A percentile compares a stretch with the other conserved stretches of the same genome.
Evolutionary conservation across 768 basidiomycete genomes (phyloP).

Genomic region (Hericium coralloides): DNA sequence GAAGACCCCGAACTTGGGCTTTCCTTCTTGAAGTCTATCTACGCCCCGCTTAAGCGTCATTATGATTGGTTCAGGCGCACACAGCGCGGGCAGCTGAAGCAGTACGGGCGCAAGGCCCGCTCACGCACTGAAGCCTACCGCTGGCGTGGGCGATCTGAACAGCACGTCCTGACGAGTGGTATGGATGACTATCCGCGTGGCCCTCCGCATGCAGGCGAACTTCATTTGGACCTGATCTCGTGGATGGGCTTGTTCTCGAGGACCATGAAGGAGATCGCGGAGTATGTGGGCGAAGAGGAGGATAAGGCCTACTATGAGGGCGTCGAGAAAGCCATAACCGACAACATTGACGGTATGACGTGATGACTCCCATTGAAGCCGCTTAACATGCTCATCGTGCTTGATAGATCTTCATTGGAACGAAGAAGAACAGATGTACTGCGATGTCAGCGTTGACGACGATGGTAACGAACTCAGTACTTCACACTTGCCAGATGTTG

Average conservation of each 20-base stretch:
- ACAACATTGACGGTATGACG: constrained; percentile 72
- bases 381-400: not conserved
- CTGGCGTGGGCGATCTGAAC: constrained; percentile 84
- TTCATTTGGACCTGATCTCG: constrained; percentile 87
- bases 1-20: constrained; percentile 53
- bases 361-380: not conserved
- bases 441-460: constrained; percentile 76
- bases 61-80: constrained; percentile 96
- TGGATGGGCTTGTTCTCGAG: constrained; percentile 97
- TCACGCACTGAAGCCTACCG: constrained; percentile 88
- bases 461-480: constrained; percentile 47
- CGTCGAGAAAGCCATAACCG: constrained; percentile 72
- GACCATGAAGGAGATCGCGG: constrained; percentile 88
- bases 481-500: not conserved
- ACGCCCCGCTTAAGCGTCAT: constrained; percentile 77
- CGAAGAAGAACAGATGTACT: constrained; percentile 86
- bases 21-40: constrained; percentile 70
- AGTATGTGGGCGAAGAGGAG: constrained; percentile 78
- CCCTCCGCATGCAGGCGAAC: constrained; percentile 80
- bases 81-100: constrained; percentile 89
- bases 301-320: constrained; percentile 69
- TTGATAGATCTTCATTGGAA: constrained; percentile 84
- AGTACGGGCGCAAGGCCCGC: constrained; percentile 76
- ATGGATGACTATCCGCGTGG: constrained; percentile 97
- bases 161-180: constrained; percentile 86